Evolutionary conservation across 345 rosid genomes (phyloP).

Genomic region (Ailanthus altissimus): DNA sequence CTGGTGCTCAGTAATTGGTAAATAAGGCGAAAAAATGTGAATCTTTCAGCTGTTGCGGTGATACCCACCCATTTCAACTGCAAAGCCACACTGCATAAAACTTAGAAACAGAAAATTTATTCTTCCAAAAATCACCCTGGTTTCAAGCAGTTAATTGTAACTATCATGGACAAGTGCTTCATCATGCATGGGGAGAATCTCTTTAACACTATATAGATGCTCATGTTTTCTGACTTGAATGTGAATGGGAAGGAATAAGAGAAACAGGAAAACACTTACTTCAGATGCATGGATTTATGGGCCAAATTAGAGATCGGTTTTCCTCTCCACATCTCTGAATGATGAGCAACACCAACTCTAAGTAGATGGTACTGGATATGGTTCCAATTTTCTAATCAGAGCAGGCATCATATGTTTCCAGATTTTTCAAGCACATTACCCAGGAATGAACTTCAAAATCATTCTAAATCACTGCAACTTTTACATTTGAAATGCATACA

Average conservation of each 20-base stretch:
- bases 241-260: background rate
- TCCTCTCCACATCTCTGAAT: background rate
- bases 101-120: too few species aligned
- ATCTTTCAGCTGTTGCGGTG: too few species aligned
- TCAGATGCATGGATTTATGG: background rate
- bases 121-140: background rate
- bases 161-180: background rate
- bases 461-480: background rate
- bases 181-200: background rate
- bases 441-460: background rate
- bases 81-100: too few species aligned
- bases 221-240: background rate
- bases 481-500: conserved; percentile 6
- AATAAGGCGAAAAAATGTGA: too few species aligned
- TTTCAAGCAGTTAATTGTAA: background rate
- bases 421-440: background rate
- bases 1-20: too few species aligned
- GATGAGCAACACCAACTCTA: too few species aligned
- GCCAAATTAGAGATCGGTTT: background rate
- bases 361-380: background rate
- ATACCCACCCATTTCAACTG: too few species aligned
- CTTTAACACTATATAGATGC: background rate
- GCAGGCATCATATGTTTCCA: background rate
- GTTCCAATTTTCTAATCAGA: background rate
- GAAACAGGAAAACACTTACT: background rate